phyloP scores from a whole-genome alignment of 2,329 filamentous ascomycete species.

The Pseudogymnoascus sp. region DNA sequence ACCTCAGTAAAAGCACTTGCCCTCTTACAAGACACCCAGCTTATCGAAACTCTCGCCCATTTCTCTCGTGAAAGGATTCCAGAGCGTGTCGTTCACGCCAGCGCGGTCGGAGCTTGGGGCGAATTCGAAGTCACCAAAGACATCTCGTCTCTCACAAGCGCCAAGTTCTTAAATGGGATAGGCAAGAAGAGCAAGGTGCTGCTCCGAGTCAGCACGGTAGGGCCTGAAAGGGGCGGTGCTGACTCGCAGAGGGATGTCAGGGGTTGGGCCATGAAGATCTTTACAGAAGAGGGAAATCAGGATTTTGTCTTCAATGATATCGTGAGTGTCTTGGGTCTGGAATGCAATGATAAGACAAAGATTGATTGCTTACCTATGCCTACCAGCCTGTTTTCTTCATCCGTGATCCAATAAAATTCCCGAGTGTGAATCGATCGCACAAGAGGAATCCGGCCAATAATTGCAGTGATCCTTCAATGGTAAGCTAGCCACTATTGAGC shows the following conservation, averaged over 20 bases:
- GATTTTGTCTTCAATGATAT: conserved; percentile 39
- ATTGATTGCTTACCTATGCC: background rate
- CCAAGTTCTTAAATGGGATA: conserved; percentile 42
- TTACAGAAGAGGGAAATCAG: conserved; percentile 42
- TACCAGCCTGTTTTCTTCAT: conserved; percentile 34
- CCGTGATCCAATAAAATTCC: conserved; percentile 39
- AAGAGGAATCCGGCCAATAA: conserved; percentile 36
- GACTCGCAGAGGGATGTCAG: conserved; percentile 41
- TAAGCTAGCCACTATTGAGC: conserved; percentile 14
- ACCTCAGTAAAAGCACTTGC: conserved; percentile 28
- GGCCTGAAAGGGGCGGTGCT: conserved; percentile 35
- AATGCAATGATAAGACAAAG: no score
- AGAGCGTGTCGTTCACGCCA: conserved; percentile 43
- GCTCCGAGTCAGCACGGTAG: conserved; percentile 39
- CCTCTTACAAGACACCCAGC: conserved; percentile 42
- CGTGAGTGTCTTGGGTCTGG: no score
- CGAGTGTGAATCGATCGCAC: conserved; percentile 35
- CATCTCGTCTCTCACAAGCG: conserved; percentile 45
- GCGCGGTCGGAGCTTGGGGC: conserved; percentile 42
- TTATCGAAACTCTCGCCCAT: conserved; percentile 47
- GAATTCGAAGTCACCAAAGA: conserved; percentile 54
- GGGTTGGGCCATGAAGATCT: conserved; percentile 43
- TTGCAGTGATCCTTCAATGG: conserved; percentile 30
- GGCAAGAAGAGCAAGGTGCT: conserved; percentile 46
- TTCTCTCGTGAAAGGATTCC: conserved; percentile 52